phyloP scores from a whole-genome alignment of 2,329 filamentous ascomycete genomes.

The Rugonectria rugulosa region DNA sequence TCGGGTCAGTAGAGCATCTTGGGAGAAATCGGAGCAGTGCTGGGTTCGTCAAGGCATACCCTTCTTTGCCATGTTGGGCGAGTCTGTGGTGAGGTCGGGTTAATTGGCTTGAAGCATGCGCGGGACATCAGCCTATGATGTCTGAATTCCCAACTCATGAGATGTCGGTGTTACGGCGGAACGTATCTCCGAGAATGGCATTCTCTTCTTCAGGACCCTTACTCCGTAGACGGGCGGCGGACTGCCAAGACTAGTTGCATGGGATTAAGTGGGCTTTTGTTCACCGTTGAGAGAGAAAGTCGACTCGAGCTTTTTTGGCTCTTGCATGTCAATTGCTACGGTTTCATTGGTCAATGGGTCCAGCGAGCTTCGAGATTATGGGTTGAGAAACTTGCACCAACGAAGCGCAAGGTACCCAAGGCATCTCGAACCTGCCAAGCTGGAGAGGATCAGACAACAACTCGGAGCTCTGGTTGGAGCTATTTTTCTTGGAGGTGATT shows the following conservation, averaged over 20 bases:
- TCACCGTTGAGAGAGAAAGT: too few species aligned
- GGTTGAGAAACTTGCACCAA: too few species aligned
- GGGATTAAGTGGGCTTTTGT: too few species aligned
- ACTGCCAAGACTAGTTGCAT: not conserved
- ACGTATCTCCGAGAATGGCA: slow-evolving; percentile 30
- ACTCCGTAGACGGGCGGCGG: too few species aligned
- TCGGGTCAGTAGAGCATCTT: slow-evolving; percentile 15
- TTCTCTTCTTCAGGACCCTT: too few species aligned
- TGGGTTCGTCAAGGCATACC: slow-evolving; percentile 22
- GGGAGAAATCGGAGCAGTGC: not conserved
- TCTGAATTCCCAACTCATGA: slow-evolving; percentile 35
- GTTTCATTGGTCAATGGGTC: slow-evolving; percentile 30
- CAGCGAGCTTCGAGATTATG: too few species aligned
- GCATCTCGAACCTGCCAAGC: too few species aligned
- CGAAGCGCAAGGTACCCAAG: too few species aligned
- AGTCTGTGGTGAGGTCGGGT: slow-evolving; percentile 19
- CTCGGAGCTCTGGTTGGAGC: too few species aligned
- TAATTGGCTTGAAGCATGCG: slow-evolving; percentile 24
- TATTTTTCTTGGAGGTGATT: too few species aligned
- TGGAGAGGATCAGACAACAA: slow-evolving; percentile 4
- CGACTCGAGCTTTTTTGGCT: too few species aligned
- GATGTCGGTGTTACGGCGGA: slow-evolving; percentile 28
- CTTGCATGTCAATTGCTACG: not conserved
- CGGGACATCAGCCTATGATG: slow-evolving; percentile 22
- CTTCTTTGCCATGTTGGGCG: slow-evolving; percentile 39